Base-by-base conservation (phyloP, 805 yeast genomes). In the Pichia californica region DNA sequence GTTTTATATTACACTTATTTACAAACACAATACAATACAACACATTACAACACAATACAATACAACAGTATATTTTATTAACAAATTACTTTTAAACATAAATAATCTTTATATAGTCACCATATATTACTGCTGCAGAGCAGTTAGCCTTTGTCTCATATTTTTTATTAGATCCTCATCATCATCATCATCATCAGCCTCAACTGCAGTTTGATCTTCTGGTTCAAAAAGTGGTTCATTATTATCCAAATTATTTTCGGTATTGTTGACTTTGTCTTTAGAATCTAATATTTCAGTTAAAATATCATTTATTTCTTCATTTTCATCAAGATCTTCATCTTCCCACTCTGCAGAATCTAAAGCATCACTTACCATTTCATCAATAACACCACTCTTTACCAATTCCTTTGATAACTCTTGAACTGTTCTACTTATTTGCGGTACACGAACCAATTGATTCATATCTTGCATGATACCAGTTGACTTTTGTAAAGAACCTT, bases 291-390 rank as follows among this genome's bases (percentile, higher is more conserved):
- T 70, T 64, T 47, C 68, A 18, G 69, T 64, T 33, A 80, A 63
- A 20, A 87, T 77, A 59, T 77, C 76, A 47, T 83, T 77, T 18
- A 87, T 81, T 32, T 46, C 48, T 18, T 73, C 76, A 33, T 71
- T 77, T 26, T 80, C 82, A 43, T 84, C 91, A 33, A 70, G 71
- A 33, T 76, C 71, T 46, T 79, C 85, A 16, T 76, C 83, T 38
- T 74, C 82, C 26, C 81, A 87, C 18, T 74, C 81, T 45, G 77
- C 64, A 39, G 70, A 64, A 47, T 89, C 98, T 47, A 91, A 70
- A 49, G 86, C 79, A 58, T 93, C 99, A 45, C 85, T 88, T 59
- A 89, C 81, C 98, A 93, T 93, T 59, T 93, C 99, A 52, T 86
- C 87, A 42, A 93, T 88, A 36, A 93, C 76, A 0, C 93, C 93